phyloP scores from a whole-genome alignment of 306 rosid species.

The Lathyrus oleraceus region DNA sequence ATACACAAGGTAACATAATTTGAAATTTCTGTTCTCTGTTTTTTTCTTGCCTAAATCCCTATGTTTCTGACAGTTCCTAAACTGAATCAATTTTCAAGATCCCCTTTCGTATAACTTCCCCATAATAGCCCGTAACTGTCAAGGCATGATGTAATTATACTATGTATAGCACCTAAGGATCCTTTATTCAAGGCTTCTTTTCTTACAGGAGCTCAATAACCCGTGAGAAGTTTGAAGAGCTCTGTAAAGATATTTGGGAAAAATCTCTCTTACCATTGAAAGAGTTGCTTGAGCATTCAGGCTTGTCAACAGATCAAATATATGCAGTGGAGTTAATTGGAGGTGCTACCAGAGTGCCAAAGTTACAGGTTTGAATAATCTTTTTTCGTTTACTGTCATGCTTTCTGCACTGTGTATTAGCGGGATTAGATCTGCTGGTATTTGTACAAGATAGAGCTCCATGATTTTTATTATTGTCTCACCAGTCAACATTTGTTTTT shows the following conservation, averaged over 20 bases:
- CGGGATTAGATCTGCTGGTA: constrained; percentile 27
- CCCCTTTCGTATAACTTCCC: too few species aligned
- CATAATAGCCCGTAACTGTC: background rate
- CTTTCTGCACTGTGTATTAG: constrained; percentile 22
- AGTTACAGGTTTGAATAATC: constrained; percentile 74
- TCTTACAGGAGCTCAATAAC: constrained; percentile 83
- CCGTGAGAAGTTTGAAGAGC: constrained; percentile 94
- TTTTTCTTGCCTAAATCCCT: too few species aligned
- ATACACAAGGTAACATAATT: too few species aligned
- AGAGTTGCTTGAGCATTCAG: constrained; percentile 72
- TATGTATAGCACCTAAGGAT: background rate
- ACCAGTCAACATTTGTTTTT: constrained; percentile 14
- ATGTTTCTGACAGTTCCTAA: background rate
- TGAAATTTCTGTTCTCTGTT: too few species aligned
- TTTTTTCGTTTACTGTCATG: constrained; percentile 25
- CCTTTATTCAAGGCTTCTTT: constrained; percentile 30
- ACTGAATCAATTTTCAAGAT: too few species aligned
- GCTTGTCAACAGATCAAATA: constrained; percentile 63
- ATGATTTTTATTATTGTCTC: background rate
- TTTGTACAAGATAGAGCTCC: constrained; percentile 17
- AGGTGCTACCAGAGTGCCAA: constrained; percentile 96
- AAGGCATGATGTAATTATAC: constrained; percentile 10
- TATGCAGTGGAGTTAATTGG: constrained; percentile 95
- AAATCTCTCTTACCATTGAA: constrained; percentile 76
- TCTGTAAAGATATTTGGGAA: constrained; percentile 92